These are phyloP conservation scores for Papilionanthe hybrid DNA, from an alignment of 116 monocot genomes.

Conservation along the genomic window DNA sequence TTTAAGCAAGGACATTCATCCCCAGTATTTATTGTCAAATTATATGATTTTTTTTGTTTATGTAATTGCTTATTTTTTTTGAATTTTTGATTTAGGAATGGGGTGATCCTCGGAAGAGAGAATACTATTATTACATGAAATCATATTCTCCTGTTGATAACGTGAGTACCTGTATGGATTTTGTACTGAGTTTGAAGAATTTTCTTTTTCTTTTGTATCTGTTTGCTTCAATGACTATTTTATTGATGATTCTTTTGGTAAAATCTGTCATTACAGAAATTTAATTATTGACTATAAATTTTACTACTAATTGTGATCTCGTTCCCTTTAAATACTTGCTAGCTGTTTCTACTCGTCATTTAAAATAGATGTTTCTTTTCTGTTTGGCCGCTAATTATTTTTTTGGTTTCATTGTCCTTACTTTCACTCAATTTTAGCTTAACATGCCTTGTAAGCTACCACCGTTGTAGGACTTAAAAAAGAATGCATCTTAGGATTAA, in stretches of 20 bases:
- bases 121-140: conserved; percentile 93
- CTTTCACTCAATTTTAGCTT: neutral
- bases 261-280: neutral
- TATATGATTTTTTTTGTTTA: neutral
- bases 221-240: neutral
- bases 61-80: neutral
- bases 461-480: neutral
- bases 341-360: neutral
- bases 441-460: neutral
- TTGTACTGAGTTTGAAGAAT: neutral
- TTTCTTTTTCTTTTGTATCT: neutral
- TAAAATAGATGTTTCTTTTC: neutral
- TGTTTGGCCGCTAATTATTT: neutral
- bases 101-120: conserved; percentile 87
- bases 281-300: neutral
- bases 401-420: neutral
- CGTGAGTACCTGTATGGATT: conserved; percentile 38
- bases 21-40: neutral
- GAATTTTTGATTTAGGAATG: conserved; percentile 62
- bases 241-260: neutral
- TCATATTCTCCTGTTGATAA: conserved; percentile 95
- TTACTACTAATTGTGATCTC: neutral
- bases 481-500: neutral
- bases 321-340: neutral
- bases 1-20: neutral